Percentiles rank a stretch among this genome's conserved stretches.
These are phyloP conservation scores for Erodium maritimum DNA, from an alignment of 345 rosid genomes.

Conservation along the genomic window DNA sequence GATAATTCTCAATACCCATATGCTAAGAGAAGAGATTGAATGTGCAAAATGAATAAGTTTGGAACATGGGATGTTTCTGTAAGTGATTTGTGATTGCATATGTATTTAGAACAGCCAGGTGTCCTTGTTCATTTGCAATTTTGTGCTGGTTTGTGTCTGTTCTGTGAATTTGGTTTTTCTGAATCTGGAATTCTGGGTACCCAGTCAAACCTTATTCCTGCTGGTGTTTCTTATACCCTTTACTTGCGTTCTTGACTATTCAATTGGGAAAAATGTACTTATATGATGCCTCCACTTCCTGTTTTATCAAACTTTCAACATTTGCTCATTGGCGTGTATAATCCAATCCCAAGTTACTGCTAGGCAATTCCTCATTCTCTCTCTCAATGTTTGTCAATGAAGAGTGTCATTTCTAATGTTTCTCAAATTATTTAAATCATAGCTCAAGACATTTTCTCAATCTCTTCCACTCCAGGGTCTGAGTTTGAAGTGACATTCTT, in stretches of 20 bases:
- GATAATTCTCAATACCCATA: conserved; percentile 9
- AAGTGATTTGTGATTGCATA: conserved; percentile 14
- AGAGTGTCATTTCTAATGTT: neutral
- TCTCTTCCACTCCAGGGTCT: no score
- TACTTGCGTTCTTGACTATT: conserved; percentile 8
- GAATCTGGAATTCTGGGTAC: conserved; percentile 7
- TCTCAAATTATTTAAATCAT: neutral
- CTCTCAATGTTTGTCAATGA: neutral
- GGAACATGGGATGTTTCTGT: conserved; percentile 15
- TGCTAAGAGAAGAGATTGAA: conserved; percentile 11
- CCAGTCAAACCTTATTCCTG: conserved; percentile 11
- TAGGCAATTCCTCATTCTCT: neutral
- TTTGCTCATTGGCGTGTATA: neutral
- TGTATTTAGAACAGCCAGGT: conserved; percentile 11
- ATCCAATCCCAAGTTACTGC: neutral
- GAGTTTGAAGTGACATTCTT: neutral
- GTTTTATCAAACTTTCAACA: neutral
- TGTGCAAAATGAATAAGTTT: conserved; percentile 12
- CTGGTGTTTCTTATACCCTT: neutral
- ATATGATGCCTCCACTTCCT: no score
- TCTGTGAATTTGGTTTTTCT: conserved; percentile 6
- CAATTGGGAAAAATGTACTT: conserved; percentile 5
- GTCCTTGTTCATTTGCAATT: conserved; percentile 5
- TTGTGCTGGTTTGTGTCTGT: conserved; percentile 8
- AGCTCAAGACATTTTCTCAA: neutral